phyloP scores from a whole-genome alignment of 441 rosid species.

The Breynia disticha region DNA sequence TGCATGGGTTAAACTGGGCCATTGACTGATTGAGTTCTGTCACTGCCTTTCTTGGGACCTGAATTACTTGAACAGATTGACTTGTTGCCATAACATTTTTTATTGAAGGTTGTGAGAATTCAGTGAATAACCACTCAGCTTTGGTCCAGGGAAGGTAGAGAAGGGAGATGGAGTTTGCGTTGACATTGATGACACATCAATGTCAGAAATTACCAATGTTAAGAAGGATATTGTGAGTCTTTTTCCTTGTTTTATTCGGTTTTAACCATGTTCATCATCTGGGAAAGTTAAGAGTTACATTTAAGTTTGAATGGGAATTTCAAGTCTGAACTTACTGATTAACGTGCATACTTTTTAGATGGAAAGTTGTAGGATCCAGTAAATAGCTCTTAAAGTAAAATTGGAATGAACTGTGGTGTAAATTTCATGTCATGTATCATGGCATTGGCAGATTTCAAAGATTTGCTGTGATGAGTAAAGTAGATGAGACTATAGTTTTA shows the following conservation, averaged over 20 bases:
- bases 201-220: slow-evolving; percentile 20
- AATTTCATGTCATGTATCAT: too few relatives aligned
- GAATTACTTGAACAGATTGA: too few relatives aligned
- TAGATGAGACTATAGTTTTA: too few relatives aligned
- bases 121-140: slow-evolving; percentile 4
- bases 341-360: background rate
- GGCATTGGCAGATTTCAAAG: too few relatives aligned
- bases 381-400: too few relatives aligned
- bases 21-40: too few relatives aligned
- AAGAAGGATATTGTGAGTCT: slow-evolving; percentile 28
- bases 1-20: too few relatives aligned
- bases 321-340: background rate
- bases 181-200: slow-evolving; percentile 16
- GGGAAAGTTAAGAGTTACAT: background rate
- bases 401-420: too few relatives aligned
- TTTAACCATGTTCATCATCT: background rate
- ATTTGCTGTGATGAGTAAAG: too few relatives aligned
- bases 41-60: too few relatives aligned
- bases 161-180: slow-evolving; percentile 14
- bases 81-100: too few relatives aligned
- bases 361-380: too few relatives aligned
- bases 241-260: background rate
- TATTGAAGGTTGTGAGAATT: background rate
- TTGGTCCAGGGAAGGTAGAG: slow-evolving; percentile 31
- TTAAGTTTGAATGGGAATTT: background rate